These are phyloP conservation scores for Apophysomyces ossiformis DNA, from an alignment of 371 early-diverging fungal species.

Conservation along the genomic window DNA sequence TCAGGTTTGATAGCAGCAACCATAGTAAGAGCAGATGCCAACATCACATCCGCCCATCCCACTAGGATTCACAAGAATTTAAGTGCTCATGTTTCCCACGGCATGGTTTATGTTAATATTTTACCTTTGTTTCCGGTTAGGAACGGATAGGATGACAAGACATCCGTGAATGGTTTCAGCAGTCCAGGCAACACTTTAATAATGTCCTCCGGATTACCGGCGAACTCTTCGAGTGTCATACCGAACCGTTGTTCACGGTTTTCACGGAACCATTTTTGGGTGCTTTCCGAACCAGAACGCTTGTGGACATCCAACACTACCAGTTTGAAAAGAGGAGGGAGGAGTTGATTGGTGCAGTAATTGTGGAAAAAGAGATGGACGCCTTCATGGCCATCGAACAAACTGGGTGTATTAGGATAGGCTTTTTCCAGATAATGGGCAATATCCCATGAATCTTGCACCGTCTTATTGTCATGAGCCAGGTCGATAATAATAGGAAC, in stretches of 20 bases:
- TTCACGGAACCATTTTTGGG: constrained; percentile 17
- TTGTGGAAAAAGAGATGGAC: constrained; percentile 25
- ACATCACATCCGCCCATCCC: constrained; percentile 26
- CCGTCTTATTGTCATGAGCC: constrained; percentile 18
- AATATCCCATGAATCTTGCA: constrained; percentile 29
- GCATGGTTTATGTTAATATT: neutral
- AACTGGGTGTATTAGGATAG: constrained; percentile 17
- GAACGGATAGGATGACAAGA: constrained; percentile 17
- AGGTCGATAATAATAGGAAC: constrained; percentile 23
- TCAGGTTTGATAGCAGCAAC: constrained; percentile 18
- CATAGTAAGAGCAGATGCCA: constrained; percentile 21
- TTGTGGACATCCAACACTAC: constrained; percentile 11
- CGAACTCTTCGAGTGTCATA: constrained; percentile 17
- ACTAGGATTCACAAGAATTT: neutral
- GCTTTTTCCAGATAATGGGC: constrained; percentile 27
- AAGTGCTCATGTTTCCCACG: constrained; percentile 19
- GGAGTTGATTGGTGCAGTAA: constrained; percentile 14
- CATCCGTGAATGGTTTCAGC: neutral
- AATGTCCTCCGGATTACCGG: constrained; percentile 11
- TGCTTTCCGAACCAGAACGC: neutral
- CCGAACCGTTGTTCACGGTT: constrained; percentile 13
- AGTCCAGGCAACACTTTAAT: neutral
- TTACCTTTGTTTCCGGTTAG: constrained; percentile 25
- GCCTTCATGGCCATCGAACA: constrained; percentile 10
- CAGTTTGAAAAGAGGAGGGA: constrained; percentile 16